Conservation (phyloP, 1,284 basidiomycete species). For the Melampsora larici-populina region DNA sequence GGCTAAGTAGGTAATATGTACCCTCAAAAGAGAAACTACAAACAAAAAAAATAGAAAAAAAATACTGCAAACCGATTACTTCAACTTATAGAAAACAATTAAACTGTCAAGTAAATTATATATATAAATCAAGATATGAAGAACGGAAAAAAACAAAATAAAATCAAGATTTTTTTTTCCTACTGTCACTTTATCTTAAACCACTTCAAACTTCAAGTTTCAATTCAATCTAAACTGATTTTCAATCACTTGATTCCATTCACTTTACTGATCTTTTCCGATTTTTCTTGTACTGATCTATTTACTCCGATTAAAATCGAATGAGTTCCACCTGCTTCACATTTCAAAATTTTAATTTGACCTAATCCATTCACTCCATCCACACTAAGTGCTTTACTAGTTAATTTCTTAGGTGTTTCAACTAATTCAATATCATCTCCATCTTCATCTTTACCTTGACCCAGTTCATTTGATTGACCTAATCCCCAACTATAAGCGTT, state of each 20-base stretch:
- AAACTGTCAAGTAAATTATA: too few relatives aligned
- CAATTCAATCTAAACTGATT: too few relatives aligned
- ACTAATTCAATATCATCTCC: slow-evolving; percentile 37
- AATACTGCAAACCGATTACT: too few relatives aligned
- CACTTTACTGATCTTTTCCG: too few relatives aligned
- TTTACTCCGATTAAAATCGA: slow-evolving; percentile 18
- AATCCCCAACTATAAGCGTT: slow-evolving; percentile 78
- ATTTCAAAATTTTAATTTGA: slow-evolving; percentile 21
- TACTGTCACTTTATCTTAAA: too few relatives aligned
- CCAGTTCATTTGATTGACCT: slow-evolving; percentile 34
- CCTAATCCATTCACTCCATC: slow-evolving; percentile 1
- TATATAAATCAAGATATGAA: too few relatives aligned
- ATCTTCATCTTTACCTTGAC: slow-evolving; percentile 31
- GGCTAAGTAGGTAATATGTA: too few relatives aligned
- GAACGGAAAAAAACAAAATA: neutral
- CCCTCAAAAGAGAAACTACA: too few relatives aligned
- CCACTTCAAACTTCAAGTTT: too few relatives aligned
- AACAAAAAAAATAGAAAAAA: too few relatives aligned
- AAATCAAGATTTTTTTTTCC: too few relatives aligned
- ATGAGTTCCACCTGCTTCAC: slow-evolving; percentile 38
- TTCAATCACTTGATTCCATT: slow-evolving; percentile 14
- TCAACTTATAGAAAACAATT: too few relatives aligned
- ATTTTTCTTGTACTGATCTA: neutral
- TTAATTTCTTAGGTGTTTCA: slow-evolving; percentile 11
- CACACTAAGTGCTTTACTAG: slow-evolving; percentile 11